Percentiles rank a stretch among this genome's conserved stretches.
These are phyloP conservation scores for Starmera amethionina DNA, from an alignment of 805 yeast genomes.

Conservation along the genomic window DNA sequence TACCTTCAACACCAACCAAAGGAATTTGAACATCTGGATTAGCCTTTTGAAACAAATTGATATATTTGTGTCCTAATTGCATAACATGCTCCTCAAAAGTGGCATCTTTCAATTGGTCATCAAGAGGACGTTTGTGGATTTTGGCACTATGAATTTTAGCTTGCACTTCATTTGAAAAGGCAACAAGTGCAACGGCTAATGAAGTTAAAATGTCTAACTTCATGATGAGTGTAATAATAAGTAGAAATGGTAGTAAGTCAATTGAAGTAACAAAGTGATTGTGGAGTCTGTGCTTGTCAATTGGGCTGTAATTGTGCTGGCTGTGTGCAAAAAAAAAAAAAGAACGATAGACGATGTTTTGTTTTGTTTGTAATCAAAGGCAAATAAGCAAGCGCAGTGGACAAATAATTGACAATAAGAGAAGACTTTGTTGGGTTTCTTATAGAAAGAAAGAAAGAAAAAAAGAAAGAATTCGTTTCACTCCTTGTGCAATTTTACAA, in stretches of 20 bases:
- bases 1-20: constrained; percentile 22
- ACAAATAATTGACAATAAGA: background rate
- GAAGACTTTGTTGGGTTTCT: background rate
- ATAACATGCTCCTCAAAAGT: constrained; percentile 43
- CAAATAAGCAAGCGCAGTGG: background rate
- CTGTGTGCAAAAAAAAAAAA: background rate
- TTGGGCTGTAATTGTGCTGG: too few relatives aligned
- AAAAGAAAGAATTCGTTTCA: background rate
- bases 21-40: constrained; percentile 28
- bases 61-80: constrained; percentile 54
- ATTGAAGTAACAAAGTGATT: too few relatives aligned
- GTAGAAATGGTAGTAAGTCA: too few relatives aligned
- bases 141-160: constrained; percentile 47
- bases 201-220: constrained; percentile 14
- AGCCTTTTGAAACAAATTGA: constrained; percentile 35
- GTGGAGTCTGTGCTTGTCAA: too few relatives aligned
- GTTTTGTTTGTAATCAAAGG: background rate
- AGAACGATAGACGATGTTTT: background rate
- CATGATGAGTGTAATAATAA: constrained; percentile 4
- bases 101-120: constrained; percentile 43
- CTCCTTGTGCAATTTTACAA: background rate
- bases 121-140: constrained; percentile 48
- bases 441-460: background rate
- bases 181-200: constrained; percentile 16
- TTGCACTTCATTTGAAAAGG: constrained; percentile 34